phyloP scores from a whole-genome alignment of 2,329 filamentous ascomycete genomes.

The Drechslerella coelobrocha region DNA sequence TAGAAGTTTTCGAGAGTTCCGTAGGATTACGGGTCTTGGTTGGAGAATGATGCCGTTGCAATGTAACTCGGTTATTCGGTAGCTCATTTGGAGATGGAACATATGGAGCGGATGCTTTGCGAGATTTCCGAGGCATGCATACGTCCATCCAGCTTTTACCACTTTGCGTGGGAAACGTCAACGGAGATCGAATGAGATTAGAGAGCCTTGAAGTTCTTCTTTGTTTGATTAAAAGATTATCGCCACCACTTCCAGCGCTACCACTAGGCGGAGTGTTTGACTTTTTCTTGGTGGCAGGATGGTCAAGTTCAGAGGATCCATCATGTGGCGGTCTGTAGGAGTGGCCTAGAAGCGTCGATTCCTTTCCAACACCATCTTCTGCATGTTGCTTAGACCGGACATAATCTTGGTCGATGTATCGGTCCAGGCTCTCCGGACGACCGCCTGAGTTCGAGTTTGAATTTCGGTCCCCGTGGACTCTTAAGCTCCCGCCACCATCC shows the following conservation, averaged over 20 bases:
- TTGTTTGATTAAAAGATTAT: too few species aligned
- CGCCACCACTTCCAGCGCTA: too few species aligned
- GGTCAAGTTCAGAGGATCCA: slow-evolving; percentile 2
- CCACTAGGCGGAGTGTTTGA: too few species aligned
- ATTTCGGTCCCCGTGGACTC: slow-evolving; percentile 16
- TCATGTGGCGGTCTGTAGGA: slow-evolving; percentile 9
- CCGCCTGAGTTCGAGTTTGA: slow-evolving; percentile 6
- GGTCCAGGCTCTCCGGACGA: not conserved
- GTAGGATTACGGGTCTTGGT: slow-evolving; percentile 17
- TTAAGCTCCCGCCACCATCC: slow-evolving; percentile 32
- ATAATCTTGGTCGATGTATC: slow-evolving; percentile 5
- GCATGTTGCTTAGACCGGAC: not conserved
- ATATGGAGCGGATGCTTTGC: slow-evolving; percentile 10
- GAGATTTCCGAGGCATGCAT: slow-evolving; percentile 25
- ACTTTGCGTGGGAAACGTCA: slow-evolving; percentile 27
- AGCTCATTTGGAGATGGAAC: slow-evolving; percentile 4
- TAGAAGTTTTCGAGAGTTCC: slow-evolving; percentile 14
- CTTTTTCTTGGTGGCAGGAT: not conserved
- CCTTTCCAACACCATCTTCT: slow-evolving; percentile 16
- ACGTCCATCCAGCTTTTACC: slow-evolving; percentile 19
- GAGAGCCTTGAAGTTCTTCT: slow-evolving; percentile 20
- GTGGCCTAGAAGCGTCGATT: slow-evolving; percentile 8
- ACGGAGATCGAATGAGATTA: slow-evolving; percentile 27
- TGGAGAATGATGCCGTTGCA: slow-evolving; percentile 4
- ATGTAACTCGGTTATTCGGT: slow-evolving; percentile 22